Conservation (phyloP, 2,329 filamentous ascomycete genomes). For the Phyllosticta citribraziliensis region DNA sequence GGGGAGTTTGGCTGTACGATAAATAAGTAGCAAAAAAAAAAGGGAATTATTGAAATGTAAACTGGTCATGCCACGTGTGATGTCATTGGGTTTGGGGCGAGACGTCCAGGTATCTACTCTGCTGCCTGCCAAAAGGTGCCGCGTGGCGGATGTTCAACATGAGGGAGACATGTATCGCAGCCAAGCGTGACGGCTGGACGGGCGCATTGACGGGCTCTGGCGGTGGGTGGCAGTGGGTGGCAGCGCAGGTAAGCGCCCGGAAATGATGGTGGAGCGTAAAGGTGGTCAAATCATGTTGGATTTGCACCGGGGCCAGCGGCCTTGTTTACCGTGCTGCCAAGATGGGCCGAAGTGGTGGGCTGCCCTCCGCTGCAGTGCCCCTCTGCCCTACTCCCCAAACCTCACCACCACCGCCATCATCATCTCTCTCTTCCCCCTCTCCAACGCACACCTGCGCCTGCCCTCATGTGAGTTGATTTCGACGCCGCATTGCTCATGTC, state of each 20-base stretch:
- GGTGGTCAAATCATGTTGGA: neutral
- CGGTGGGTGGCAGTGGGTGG: neutral
- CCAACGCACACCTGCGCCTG: slow-evolving; percentile 1
- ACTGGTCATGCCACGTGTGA: neutral
- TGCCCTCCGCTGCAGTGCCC: neutral
- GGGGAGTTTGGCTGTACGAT: slow-evolving; percentile 21
- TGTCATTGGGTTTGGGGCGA: neutral
- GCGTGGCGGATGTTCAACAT: neutral
- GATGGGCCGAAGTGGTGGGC: slow-evolving; percentile 2
- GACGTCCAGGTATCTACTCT: neutral
- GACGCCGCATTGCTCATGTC: neutral
- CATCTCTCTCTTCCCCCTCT: neutral
- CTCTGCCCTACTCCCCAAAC: slow-evolving; percentile 7
- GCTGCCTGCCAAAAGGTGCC: neutral
- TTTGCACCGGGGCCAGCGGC: neutral
- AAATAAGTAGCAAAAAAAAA: neutral
- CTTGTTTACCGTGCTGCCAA: slow-evolving; percentile 7
- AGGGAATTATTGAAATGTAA: neutral
- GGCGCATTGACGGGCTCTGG: neutral
- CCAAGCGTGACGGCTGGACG: neutral
- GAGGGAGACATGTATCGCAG: neutral
- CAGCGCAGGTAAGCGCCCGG: neutral
- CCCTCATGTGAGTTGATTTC: slow-evolving; percentile 5
- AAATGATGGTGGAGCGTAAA: neutral
- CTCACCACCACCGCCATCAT: neutral